phyloP scores from a whole-genome alignment of 371 early-diverging fungal genomes.

The Choanephora cucurbitarum region DNA sequence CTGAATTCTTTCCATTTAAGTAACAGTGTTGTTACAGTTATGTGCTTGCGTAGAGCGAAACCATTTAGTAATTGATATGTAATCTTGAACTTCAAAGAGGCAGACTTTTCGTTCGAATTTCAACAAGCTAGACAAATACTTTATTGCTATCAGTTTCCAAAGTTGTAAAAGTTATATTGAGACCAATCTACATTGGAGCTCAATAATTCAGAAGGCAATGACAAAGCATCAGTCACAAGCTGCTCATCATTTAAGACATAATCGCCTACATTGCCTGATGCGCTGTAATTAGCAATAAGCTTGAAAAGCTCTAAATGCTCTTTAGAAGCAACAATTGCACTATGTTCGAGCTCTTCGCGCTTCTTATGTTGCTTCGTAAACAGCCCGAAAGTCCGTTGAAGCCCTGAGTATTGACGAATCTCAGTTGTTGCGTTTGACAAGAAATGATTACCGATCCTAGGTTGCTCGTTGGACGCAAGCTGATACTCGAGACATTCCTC shows the following conservation, averaged over 20 bases:
- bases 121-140: too few relatives aligned
- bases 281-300: slow-evolving; percentile 25
- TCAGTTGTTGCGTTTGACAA: slow-evolving; percentile 2
- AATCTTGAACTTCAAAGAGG: too few relatives aligned
- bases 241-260: slow-evolving; percentile 21
- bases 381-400: slow-evolving; percentile 2
- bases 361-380: slow-evolving; percentile 1
- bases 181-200: slow-evolving; percentile 25
- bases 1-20: too few relatives aligned
- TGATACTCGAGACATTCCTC: slow-evolving; percentile 34
- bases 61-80: too few relatives aligned
- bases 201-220: slow-evolving; percentile 32
- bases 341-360: too few relatives aligned
- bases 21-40: too few relatives aligned
- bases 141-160: slow-evolving; percentile 28
- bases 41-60: too few relatives aligned
- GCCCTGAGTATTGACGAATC: not conserved
- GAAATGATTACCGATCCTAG: slow-evolving; percentile 26
- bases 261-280: slow-evolving; percentile 23
- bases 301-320: slow-evolving; percentile 26
- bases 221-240: slow-evolving; percentile 25
- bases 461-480: slow-evolving; percentile 26
- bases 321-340: slow-evolving; percentile 10
- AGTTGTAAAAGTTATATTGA: slow-evolving; percentile 29
- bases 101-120: too few relatives aligned